These are phyloP conservation scores for Solanum verrucosum DNA, from an alignment of 257 asterid species.

Conservation along the genomic window DNA sequence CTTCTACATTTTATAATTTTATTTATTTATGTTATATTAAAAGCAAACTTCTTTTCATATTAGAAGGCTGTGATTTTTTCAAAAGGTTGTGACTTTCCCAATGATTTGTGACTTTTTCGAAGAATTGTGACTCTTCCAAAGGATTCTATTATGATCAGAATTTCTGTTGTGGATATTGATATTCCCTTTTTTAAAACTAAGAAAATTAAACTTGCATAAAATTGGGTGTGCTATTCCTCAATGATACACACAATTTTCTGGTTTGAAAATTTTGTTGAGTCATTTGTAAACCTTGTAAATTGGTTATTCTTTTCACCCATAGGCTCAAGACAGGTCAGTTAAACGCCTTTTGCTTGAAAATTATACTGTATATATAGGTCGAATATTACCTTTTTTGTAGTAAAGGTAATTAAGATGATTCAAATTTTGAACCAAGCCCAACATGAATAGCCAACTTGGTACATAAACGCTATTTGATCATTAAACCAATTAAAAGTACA, in stretches of 20 bases:
- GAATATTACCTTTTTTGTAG: background rate
- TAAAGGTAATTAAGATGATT: background rate
- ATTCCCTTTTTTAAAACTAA: no score
- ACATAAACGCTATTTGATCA: background rate
- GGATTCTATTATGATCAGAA: no score
- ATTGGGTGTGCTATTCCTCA: constrained; percentile 12
- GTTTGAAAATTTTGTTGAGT: background rate
- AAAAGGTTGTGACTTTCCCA: no score
- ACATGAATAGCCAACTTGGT: background rate
- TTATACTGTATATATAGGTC: background rate
- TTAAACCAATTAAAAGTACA: background rate
- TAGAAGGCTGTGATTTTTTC: no score
- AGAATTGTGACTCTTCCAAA: no score
- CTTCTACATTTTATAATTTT: no score
- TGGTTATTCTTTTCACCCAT: background rate
- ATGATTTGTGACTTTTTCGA: no score
- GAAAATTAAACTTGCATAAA: no score
- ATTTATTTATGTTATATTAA: no score
- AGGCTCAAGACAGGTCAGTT: background rate
- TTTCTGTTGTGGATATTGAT: no score
- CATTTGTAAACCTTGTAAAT: background rate
- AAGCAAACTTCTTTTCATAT: no score
- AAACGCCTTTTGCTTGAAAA: background rate
- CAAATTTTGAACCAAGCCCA: background rate
- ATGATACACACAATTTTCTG: constrained; percentile 2